phyloP scores from a whole-genome alignment of 495 filamentous ascomycete genomes.

The Trypethelium eluteriae region DNA sequence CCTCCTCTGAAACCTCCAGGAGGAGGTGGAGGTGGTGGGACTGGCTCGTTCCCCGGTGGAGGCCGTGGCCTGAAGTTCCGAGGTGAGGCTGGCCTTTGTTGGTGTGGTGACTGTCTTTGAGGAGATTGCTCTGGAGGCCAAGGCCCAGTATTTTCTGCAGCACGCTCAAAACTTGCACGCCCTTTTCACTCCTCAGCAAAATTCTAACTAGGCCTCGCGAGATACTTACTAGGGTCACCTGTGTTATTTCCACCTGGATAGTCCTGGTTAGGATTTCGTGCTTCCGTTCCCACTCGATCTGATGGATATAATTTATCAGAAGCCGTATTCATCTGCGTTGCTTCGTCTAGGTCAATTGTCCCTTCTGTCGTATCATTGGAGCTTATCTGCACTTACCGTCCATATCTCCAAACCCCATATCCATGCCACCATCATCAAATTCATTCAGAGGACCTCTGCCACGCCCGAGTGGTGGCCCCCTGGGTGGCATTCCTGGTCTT shows the following conservation, averaged over 20 bases:
- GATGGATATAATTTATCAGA: not conserved
- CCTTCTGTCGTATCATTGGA: not conserved
- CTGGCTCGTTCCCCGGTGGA: not conserved
- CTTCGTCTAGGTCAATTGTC: conserved; percentile 5
- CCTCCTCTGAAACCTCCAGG: not conserved
- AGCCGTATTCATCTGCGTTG: conserved; percentile 5
- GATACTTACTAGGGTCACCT: not conserved
- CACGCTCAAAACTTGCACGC: not conserved
- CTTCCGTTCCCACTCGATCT: not conserved
- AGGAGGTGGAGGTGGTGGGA: not conserved
- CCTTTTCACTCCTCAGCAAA: not conserved
- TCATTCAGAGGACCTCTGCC: not conserved
- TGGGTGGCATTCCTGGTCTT: conserved; percentile 1
- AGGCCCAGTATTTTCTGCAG: not conserved
- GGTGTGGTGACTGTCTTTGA: not conserved
- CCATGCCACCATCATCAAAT: not conserved
- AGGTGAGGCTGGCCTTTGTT: not conserved
- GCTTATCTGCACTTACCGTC: not conserved
- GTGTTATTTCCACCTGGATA: not conserved
- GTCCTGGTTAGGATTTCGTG: not conserved
- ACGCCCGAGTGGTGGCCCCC: not conserved
- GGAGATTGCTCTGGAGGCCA: not conserved
- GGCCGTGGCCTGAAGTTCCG: not conserved
- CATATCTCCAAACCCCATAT: not conserved
- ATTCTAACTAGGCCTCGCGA: not conserved